Conservation (phyloP, 305 asterid species). For the Fraxinus baroniana region DNA sequence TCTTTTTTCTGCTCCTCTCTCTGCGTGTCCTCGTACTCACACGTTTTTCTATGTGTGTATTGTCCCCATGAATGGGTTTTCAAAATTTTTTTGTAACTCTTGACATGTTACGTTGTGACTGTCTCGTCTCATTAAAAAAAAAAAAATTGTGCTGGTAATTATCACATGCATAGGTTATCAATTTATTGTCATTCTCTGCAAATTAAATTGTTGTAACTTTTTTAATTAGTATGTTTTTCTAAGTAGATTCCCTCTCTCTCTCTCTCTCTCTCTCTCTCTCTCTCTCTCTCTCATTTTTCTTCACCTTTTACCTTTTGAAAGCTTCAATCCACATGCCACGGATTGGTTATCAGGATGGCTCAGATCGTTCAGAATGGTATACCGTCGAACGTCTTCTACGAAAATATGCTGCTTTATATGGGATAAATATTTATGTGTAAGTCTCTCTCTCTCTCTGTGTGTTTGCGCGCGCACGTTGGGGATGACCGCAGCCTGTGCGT, state of each 20-base stretch:
- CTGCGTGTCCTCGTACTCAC: not conserved
- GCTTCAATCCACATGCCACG: constrained; percentile 98
- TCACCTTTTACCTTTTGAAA: constrained; percentile 18
- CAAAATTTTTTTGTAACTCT: not conserved
- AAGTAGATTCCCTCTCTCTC: not conserved
- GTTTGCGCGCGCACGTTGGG: not conserved
- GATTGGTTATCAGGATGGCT: constrained; percentile 69
- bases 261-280: not conserved
- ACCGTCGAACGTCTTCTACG: constrained; percentile 77
- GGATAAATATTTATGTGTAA: constrained; percentile 68
- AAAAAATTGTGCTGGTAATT: not conserved
- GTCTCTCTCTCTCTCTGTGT: constrained; percentile 36
- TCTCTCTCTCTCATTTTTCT: not conserved
- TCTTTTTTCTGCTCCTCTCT: not conserved
- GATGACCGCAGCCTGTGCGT: not conserved
- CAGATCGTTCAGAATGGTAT: constrained; percentile 91
- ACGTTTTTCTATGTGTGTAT: not conserved
- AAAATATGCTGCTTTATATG: constrained; percentile 70
- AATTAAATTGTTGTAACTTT: not conserved
- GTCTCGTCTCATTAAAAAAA: not conserved
- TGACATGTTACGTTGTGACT: not conserved
- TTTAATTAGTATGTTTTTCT: not conserved
- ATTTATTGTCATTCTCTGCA: not conserved
- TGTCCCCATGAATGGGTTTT: not conserved
- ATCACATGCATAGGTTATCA: not conserved